Conservation (phyloP, 1,139 yeast species). For the Protomyces pachydermus region DNA sequence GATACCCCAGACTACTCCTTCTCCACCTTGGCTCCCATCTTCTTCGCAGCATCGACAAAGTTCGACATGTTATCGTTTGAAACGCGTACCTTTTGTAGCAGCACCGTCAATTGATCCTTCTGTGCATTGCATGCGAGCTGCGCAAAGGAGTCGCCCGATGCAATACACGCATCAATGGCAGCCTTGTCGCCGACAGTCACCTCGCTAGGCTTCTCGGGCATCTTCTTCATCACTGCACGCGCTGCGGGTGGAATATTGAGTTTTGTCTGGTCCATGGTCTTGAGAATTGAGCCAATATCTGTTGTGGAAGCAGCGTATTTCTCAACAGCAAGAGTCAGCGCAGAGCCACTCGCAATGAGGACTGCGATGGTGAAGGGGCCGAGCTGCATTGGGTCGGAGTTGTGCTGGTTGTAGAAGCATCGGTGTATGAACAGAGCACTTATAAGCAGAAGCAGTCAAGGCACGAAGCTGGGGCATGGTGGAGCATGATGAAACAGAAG, state of each 20-base stretch:
- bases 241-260: conserved; percentile 12
- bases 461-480: too few species aligned
- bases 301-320: conserved; percentile 6
- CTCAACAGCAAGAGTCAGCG: not conserved
- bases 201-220: conserved; percentile 11
- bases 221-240: conserved; percentile 23
- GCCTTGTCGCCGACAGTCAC: conserved; percentile 15
- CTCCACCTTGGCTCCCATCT: conserved; percentile 12
- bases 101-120: conserved; percentile 18
- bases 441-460: too few species aligned
- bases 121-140: conserved; percentile 14
- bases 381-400: not conserved
- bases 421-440: too few species aligned
- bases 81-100: conserved; percentile 14
- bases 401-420: not conserved
- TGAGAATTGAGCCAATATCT: conserved; percentile 15
- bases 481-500: too few species aligned
- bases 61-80: conserved; percentile 13
- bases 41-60: conserved; percentile 14
- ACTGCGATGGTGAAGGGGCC: not conserved
- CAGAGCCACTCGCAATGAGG: not conserved
- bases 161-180: conserved; percentile 18
- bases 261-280: conserved; percentile 22
- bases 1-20: not conserved
- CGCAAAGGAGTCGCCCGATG: conserved; percentile 5